Percentiles rank a stretch among this genome's conserved stretches.
phyloP scores from a whole-genome alignment of 2,329 filamentous ascomycete genomes.

The Trichoderma atroviride region DNA sequence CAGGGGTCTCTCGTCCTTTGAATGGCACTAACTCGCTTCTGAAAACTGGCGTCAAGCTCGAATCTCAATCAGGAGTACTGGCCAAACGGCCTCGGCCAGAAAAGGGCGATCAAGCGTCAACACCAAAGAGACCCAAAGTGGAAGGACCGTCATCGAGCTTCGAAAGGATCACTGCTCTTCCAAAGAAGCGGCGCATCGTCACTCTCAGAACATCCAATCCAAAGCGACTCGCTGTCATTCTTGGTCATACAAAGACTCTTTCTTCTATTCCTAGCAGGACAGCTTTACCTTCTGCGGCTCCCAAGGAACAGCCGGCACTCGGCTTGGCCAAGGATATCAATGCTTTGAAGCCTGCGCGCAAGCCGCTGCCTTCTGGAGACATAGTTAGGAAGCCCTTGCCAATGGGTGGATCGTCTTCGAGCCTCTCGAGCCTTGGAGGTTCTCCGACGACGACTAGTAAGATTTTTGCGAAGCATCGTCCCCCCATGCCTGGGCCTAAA shows the following conservation, averaged over 20 bases:
- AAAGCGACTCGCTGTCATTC: conserved; percentile 40
- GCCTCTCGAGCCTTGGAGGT: conserved; percentile 34
- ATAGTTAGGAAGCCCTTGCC: conserved; percentile 41
- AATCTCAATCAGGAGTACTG: conserved; percentile 14
- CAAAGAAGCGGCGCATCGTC: conserved; percentile 42
- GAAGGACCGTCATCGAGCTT: conserved; percentile 34
- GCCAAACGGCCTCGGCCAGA: conserved; percentile 45
- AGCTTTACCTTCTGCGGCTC: conserved; percentile 39
- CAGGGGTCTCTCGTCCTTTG: conserved; percentile 32
- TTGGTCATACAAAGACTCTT: conserved; percentile 36
- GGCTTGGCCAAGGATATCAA: conserved; percentile 37
- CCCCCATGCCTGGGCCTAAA: conserved; percentile 30
- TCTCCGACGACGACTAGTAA: conserved; percentile 36
- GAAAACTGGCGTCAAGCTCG: conserved; percentile 24
- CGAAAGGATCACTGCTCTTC: conserved; percentile 23
- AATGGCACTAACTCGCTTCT: conserved; percentile 27
- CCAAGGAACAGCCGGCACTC: conserved; percentile 35
- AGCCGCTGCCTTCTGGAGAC: conserved; percentile 33
- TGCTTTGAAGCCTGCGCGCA: conserved; percentile 41
- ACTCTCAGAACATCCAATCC: conserved; percentile 43
- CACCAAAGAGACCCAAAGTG: conserved; percentile 45
- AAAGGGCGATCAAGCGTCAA: conserved; percentile 42
- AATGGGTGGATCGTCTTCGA: conserved; percentile 33
- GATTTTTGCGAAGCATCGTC: conserved; percentile 33
- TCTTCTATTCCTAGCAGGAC: conserved; percentile 35